Evolutionary conservation across 1,139 yeast genomes (phyloP).

Genomic region (Oligophagozyma castellii): DNA sequence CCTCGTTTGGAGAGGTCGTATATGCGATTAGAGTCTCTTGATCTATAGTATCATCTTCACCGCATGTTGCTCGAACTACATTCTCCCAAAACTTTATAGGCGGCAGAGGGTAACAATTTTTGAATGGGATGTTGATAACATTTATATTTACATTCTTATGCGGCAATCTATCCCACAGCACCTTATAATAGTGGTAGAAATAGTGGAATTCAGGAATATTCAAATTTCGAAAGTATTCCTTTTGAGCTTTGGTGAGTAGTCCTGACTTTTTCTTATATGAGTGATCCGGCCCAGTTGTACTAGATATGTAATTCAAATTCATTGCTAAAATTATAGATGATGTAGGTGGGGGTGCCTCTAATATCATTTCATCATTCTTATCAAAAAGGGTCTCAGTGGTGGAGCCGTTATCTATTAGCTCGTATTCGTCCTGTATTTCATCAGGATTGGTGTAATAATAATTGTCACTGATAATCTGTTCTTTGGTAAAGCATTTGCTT

Average conservation of each 20-base stretch:
- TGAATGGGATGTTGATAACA: constrained; percentile 23
- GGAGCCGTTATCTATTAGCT: constrained; percentile 11
- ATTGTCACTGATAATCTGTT: constrained; percentile 12
- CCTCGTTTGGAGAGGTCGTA: not conserved
- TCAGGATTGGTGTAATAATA: constrained; percentile 14
- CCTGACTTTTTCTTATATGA: constrained; percentile 12
- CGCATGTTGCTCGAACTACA: constrained; percentile 5
- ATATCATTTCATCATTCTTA: constrained; percentile 6
- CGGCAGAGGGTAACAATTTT: constrained; percentile 21
- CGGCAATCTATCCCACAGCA: constrained; percentile 22
- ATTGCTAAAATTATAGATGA: constrained; percentile 18
- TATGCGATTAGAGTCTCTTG: constrained; percentile 16
- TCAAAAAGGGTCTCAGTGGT: constrained; percentile 19
- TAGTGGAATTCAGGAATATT: constrained; percentile 20
- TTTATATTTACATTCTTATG: constrained; percentile 17
- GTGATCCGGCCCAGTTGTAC: constrained; percentile 7
- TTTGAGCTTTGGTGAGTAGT: constrained; percentile 15
- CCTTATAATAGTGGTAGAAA: constrained; percentile 19
- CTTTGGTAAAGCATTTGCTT: constrained; percentile 32
- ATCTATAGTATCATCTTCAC: constrained; percentile 8
- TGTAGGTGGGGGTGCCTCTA: constrained; percentile 23
- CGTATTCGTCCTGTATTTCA: constrained; percentile 3
- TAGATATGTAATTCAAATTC: constrained; percentile 15
- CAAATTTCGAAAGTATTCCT: constrained; percentile 12
- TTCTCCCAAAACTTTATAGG: constrained; percentile 18